Conservation (phyloP, 1,284 basidiomycete species). For the Cryptococcus neoformans region DNA sequence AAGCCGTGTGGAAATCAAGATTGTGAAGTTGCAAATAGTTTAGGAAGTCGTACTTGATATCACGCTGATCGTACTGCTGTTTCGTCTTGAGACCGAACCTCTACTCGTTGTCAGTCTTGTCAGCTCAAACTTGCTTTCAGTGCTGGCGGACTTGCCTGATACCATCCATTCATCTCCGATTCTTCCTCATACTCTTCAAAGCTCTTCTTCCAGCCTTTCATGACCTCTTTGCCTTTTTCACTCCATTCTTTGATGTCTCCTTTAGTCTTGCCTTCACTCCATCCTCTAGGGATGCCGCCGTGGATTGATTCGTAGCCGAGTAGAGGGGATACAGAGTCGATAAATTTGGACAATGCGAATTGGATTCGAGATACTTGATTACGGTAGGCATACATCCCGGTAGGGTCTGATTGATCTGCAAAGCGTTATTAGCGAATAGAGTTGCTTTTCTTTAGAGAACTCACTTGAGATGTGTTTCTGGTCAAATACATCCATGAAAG, state of each 20-base stretch:
- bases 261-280: conserved; percentile 61
- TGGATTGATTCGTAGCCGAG: conserved; percentile 66
- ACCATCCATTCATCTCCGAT: conserved; percentile 65
- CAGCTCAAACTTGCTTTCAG: not conserved
- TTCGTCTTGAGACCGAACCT: conserved; percentile 67
- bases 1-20: conserved; percentile 79
- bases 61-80: conserved; percentile 58
- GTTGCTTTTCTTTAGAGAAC: conserved; percentile 1
- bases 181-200: conserved; percentile 58
- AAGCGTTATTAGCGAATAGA: not conserved
- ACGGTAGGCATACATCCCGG: conserved; percentile 79
- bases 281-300: conserved; percentile 60
- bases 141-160: conserved; percentile 55
- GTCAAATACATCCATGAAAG: conserved; percentile 93
- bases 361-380: conserved; percentile 54
- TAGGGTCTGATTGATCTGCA: conserved; percentile 74
- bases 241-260: conserved; percentile 65
- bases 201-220: conserved; percentile 53
- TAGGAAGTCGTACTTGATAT: conserved; percentile 61
- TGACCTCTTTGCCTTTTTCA: conserved; percentile 55
- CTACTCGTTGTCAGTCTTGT: conserved; percentile 42
- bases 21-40: conserved; percentile 64
- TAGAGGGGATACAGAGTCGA: conserved; percentile 70
- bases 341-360: conserved; percentile 72
- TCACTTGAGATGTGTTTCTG: conserved; percentile 76